Percentiles rank a stretch among this genome's conserved stretches.
phyloP scores from a whole-genome alignment of 495 filamentous ascomycete genomes.

The Aspergillus mulundensis region DNA sequence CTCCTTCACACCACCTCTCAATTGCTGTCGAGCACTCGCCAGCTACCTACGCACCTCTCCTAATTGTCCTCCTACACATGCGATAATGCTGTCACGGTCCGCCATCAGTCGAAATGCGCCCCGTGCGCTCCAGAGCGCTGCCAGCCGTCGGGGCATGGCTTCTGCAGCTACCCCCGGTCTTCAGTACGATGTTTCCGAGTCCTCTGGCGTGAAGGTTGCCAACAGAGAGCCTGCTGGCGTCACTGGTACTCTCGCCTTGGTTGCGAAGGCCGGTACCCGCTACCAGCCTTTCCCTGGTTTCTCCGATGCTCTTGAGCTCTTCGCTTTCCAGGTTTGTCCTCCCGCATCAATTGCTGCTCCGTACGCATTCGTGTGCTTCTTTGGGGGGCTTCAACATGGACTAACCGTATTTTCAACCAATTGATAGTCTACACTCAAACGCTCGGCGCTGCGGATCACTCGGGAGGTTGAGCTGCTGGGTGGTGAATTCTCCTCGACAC shows the following conservation, averaged over 20 bases:
- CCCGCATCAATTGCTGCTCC: slow-evolving; percentile 21
- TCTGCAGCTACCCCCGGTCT: slow-evolving; percentile 75
- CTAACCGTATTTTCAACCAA: slow-evolving; percentile 5
- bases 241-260: slow-evolving; percentile 83
- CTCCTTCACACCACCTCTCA: slow-evolving; percentile 29
- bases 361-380: neutral
- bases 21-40: slow-evolving; percentile 40
- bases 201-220: slow-evolving; percentile 84
- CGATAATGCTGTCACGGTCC: slow-evolving; percentile 81
- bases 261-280: slow-evolving; percentile 87
- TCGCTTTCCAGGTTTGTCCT: slow-evolving; percentile 85
- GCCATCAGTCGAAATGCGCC: slow-evolving; percentile 71
- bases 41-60: slow-evolving; percentile 31
- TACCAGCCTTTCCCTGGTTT: slow-evolving; percentile 87
- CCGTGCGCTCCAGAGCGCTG: slow-evolving; percentile 60
- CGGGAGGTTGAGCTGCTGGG: slow-evolving; percentile 94
- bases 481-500: slow-evolving; percentile 74
- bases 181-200: slow-evolving; percentile 82
- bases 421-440: slow-evolving; percentile 73
- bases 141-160: slow-evolving; percentile 69
- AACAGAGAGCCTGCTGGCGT: slow-evolving; percentile 82
- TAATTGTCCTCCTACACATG: slow-evolving; percentile 40
- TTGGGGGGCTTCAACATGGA: slow-evolving; percentile 2
- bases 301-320: slow-evolving; percentile 83
- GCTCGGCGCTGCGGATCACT: slow-evolving; percentile 84